Conservation (phyloP, 306 rosid genomes). For the Morella rubra region DNA sequence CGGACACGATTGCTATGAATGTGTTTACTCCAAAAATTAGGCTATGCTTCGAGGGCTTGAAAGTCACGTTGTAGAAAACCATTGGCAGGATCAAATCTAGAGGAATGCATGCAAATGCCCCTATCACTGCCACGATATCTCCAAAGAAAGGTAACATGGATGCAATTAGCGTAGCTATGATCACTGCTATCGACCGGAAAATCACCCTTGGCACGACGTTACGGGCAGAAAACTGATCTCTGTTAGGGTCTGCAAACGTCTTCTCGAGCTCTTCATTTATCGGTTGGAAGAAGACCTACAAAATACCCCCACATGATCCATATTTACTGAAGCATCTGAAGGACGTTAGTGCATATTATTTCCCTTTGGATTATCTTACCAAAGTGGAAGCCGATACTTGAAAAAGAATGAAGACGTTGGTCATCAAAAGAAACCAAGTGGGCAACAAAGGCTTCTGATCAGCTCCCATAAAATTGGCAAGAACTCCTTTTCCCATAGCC, state of each 20-base stretch:
- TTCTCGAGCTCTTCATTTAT: slow-evolving; percentile 72
- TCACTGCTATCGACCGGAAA: slow-evolving; percentile 60
- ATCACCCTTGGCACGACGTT: slow-evolving; percentile 67
- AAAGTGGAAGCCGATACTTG: slow-evolving; percentile 65
- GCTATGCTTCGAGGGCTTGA: slow-evolving; percentile 69
- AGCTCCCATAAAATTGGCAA: slow-evolving; percentile 46
- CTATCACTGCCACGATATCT: slow-evolving; percentile 75
- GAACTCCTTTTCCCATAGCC: slow-evolving; percentile 45
- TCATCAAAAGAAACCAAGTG: slow-evolving; percentile 68
- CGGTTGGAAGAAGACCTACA: slow-evolving; percentile 77
- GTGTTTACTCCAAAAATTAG: slow-evolving; percentile 59
- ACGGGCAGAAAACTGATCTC: slow-evolving; percentile 52
- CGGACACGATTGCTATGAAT: slow-evolving; percentile 45
- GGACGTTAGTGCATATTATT: too few relatives aligned
- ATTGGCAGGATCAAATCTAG: slow-evolving; percentile 79
- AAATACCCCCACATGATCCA: too few relatives aligned
- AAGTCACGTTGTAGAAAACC: slow-evolving; percentile 64
- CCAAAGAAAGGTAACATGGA: slow-evolving; percentile 89
- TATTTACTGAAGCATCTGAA: too few relatives aligned
- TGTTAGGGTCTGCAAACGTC: slow-evolving; percentile 58
- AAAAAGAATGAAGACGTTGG: slow-evolving; percentile 49
- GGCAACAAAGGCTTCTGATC: slow-evolving; percentile 44
- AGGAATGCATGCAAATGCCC: slow-evolving; percentile 85
- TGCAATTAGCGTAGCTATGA: slow-evolving; percentile 56
- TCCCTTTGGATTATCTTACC: too few relatives aligned